Evolutionary conservation across 495 filamentous ascomycete species (phyloP), one percentile per base, ranked within the genome.

Genomic region (Cairneyella variabilis): DNA sequence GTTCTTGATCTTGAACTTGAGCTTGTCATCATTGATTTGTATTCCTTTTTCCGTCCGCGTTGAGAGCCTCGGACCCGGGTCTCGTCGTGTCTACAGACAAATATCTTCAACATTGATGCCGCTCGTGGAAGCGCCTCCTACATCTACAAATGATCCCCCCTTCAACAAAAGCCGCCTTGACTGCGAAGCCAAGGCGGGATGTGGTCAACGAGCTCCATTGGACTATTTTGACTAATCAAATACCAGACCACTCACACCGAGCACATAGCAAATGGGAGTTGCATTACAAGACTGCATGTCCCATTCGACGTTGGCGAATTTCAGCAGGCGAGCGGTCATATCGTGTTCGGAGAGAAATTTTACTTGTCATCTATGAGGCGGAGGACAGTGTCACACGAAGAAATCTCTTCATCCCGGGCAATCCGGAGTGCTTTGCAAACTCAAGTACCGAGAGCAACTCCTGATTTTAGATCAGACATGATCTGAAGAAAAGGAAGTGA

Each of bases 201-300:
- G n/a, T n/a, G n/a, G n/a, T n/a, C 26, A 16, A 36, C 17, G 45
- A 27, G 26, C 45, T 8, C 26, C 45, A 48, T 48, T 48, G 25
- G 25, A 21, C 10, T 40, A 3, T 2, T 18, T 20, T 17, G 3
- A 34, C 45, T 32, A 48, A 48, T 48, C 45, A 48, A 4, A 34
- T 48, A 48, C 45, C 25, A 48, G 45, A 20, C 21, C 45, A 34
- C 45, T 16, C 45, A 48, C 45, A 48, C 17, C 45, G 3, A 4
- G 45, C n/a, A 48, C 45, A 36, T n/a, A n/a, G 45, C 25, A 9
- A 36, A 10, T 20, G 8, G 26, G 25, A 48, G 26, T 32, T 48
- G 45, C 45, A 48, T 7, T 25, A 16, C 26, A 10, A n/a, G 17
- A 4, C 45, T 48, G 45, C 45, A 34, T 18, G 3, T 9, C 36